Evolutionary conservation across 2,329 filamentous ascomycete species (phyloP).

Genomic region (Fusarium dlaminii): DNA sequence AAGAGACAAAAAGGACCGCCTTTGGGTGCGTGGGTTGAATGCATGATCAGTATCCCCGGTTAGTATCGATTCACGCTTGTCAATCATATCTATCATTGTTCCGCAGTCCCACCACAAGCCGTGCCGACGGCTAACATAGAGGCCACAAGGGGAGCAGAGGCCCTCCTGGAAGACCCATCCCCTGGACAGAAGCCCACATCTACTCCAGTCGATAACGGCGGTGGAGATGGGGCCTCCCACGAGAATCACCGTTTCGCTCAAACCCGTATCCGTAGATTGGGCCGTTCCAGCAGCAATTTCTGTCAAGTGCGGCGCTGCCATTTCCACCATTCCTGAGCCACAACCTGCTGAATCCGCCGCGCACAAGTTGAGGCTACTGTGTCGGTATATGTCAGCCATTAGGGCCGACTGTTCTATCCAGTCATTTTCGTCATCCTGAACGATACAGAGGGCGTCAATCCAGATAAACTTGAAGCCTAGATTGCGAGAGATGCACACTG

Average conservation of each 20-base stretch:
- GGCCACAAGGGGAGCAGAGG: neutral
- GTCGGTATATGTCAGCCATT: neutral
- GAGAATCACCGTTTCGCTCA: rapidly evolving
- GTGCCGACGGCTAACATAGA: neutral
- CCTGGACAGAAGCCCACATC: neutral
- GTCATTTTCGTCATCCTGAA: neutral
- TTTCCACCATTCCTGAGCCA: neutral
- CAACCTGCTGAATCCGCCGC: neutral
- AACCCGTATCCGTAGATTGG: rapidly evolving
- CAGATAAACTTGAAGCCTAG: neutral
- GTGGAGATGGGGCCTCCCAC: neutral
- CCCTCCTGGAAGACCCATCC: neutral
- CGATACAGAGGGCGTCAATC: neutral
- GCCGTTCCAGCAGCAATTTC: neutral
- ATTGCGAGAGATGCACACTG: neutral
- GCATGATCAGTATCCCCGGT: rapidly evolving
- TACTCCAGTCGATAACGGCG: rapidly evolving
- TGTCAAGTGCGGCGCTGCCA: neutral
- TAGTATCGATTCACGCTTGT: rapidly evolving
- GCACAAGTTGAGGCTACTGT: neutral
- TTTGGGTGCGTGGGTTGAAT: neutral
- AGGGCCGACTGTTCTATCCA: neutral
- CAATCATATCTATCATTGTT: neutral
- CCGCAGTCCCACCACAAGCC: neutral
- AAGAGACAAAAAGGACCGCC: neutral